These are phyloP conservation scores for Hypholoma fasciculare DNA, from an alignment of 768 basidiomycete species.

Conservation along the genomic window DNA sequence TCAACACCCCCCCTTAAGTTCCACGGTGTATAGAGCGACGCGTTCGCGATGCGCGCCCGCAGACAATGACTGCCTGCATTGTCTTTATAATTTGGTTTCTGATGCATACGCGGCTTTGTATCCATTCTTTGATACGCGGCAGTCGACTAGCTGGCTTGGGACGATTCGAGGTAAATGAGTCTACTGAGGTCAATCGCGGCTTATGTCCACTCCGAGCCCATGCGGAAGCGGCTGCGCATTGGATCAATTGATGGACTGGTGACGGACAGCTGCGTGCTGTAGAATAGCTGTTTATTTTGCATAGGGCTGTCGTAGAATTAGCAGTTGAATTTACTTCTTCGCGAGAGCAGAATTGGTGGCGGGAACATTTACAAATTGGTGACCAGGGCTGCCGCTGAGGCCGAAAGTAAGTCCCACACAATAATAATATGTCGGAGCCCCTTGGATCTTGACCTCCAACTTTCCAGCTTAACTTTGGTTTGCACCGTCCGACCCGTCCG, in stretches of 20 bases:
- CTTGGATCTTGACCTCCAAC: conserved; percentile 12
- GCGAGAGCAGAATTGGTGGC: neutral
- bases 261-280: neutral
- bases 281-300: neutral
- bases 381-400: conserved; percentile 14
- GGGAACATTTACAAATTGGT: conserved; percentile 15
- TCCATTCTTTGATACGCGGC: too few species aligned
- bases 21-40: too few species aligned
- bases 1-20: too few species aligned
- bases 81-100: too few species aligned
- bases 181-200: neutral
- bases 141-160: too few species aligned
- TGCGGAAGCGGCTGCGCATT: neutral
- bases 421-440: conserved; percentile 4
- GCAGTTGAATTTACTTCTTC: neutral
- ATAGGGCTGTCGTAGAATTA: neutral
- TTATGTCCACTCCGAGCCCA: neutral
- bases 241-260: neutral
- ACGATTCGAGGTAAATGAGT: too few species aligned
- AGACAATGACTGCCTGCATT: too few species aligned
- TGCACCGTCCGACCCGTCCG: conserved; percentile 7
- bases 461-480: neutral
- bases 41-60: too few species aligned
- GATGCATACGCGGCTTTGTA: too few species aligned
- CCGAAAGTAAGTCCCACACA: conserved; percentile 20